Evolutionary conservation across 208 protist species (phyloP), one percentile per base, ranked within the genome.

Genomic region (Entamoeba histolytica): DNA sequence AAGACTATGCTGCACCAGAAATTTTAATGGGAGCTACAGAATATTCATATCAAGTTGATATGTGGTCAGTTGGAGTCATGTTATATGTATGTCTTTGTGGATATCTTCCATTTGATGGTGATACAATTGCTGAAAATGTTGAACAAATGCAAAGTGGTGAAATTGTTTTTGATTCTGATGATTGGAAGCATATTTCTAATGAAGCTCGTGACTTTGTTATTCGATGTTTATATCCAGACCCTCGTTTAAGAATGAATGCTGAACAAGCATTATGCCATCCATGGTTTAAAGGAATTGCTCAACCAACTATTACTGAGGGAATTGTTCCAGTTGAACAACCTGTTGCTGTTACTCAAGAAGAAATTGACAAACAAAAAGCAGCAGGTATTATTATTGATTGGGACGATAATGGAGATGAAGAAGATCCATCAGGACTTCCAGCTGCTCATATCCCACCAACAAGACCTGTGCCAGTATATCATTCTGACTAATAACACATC

Each of bases 1-100:
- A 87, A 87, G 61, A 95, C 92, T 97, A 96, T 92, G 93, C 96
- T 35, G 95, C 96, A 10, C 96, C 96, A 28, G 96, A 97, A 61
- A 92, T 97, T 12, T 92, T 96, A 15, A 94, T 96, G 28, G 94
- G 95, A 6, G 94, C 95, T 8, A 78, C 51, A 7, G 4, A 47
- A 3, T 97, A 97, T 91, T 95, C 93, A 35, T 57, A 92, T 28
- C 92, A 87, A 7, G 94, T 96, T 19, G 96, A 96, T 93, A 92
- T 96, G 49, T 97, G 96, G 96, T 93, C 93, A 49, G 91, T 94
- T 47, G 96, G 94, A 5, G 61, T 87, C 0, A 87, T 87, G 61
- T n/a, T 87, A 12, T 87, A 87, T 87, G 61, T 87, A 1, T 87
- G 28, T 28, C 31, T 87, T 28, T 87, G 61, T 87, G 61, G 61